A percentile compares a stretch with the other conserved stretches of the same genome.
Evolutionary conservation across 2,329 filamentous ascomycete genomes (phyloP).

Genomic region (Phyllosticta citriasiana): DNA sequence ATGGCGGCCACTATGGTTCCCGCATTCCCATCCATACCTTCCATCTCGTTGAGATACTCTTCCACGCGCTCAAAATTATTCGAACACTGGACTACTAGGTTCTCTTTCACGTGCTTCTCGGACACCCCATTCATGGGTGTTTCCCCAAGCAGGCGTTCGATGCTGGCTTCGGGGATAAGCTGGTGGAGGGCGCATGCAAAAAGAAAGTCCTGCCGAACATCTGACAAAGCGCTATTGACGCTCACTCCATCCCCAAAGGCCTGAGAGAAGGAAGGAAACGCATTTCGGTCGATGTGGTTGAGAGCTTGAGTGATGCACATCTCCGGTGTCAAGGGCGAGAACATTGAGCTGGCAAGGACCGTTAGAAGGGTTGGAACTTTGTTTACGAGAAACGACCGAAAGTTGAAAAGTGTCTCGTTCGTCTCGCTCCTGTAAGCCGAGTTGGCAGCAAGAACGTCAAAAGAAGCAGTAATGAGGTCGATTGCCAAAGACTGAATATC

Average conservation of each 20-base stretch:
- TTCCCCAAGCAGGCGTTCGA: conserved; percentile 73
- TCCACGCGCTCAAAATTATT: conserved; percentile 66
- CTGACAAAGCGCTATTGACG: conserved; percentile 48
- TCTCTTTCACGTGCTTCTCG: conserved; percentile 67
- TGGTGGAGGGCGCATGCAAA: conserved; percentile 84
- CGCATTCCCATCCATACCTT: conserved; percentile 85
- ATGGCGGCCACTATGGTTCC: conserved; percentile 70
- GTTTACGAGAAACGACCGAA: conserved; percentile 81
- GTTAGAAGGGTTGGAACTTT: conserved; percentile 53
- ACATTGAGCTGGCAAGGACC: conserved; percentile 47
- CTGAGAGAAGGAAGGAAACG: conserved; percentile 55
- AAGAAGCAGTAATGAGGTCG: conserved; percentile 78
- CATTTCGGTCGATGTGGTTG: conserved; percentile 50
- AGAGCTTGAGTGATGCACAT: conserved; percentile 57
- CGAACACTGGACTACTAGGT: conserved; percentile 67
- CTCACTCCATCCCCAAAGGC: conserved; percentile 46
- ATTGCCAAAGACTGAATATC: conserved; percentile 68
- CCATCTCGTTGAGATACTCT: conserved; percentile 68
- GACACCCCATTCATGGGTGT: conserved; percentile 72
- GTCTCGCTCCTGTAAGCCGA: conserved; percentile 41
- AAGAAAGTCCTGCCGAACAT: conserved; percentile 72
- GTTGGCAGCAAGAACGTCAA: conserved; percentile 82
- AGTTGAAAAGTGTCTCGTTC: conserved; percentile 52
- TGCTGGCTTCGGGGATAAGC: conserved; percentile 67
- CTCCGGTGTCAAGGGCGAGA: conserved; percentile 51